Base-by-base conservation (phyloP, 2,329 filamentous ascomycete genomes). In the Xylaria arbuscula region DNA sequence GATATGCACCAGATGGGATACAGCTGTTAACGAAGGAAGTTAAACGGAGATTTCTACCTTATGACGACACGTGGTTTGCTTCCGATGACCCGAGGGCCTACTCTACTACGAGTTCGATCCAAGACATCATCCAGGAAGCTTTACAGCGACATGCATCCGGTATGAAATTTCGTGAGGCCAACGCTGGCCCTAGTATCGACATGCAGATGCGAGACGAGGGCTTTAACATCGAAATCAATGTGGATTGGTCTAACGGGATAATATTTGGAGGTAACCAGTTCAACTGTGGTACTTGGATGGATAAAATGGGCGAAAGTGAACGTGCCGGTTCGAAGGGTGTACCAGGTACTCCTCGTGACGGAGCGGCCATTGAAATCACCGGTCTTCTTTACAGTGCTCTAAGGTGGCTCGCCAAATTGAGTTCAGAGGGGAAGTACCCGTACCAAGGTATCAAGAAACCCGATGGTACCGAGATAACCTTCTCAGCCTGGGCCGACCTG, bases 201-300 rank as follows among this genome's bases (percentile, higher is more conserved):
- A 90, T 88, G 73, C 95, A 99, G 80, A 99, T 99, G 96, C 92
- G 88, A 71, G 87, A 93, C 3, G 91, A 94, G 76, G 96, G 96
- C 0, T 99, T 99, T 84, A 90, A 98, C 76, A 93, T 97, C 72
- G 90, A 96, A 68, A 91, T 98, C 73, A 88, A 92, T 68, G 93
- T 97, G 11, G 95, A 99, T 78, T 98, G 95, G 95, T 84, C 87
- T 38, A 96, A 90, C 5, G 97, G 96, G 24, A 88, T 99, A 71
- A 90, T 99, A 66, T 97, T 97, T 76, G 96, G 97, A 64, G 96
- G 97, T 40, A 98, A 93, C 76, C 94, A 98, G 77, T 87, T 84
- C 81, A 99, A 99, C 80, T 99, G 97, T 75, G 96, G 96, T 61
- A 99, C 96, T 1, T 99, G 96, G 96, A 98, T 98, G 94, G 96